Evolutionary conservation across 345 rosid species (phyloP).

Genomic region (Eucalyptus camaldulensis): DNA sequence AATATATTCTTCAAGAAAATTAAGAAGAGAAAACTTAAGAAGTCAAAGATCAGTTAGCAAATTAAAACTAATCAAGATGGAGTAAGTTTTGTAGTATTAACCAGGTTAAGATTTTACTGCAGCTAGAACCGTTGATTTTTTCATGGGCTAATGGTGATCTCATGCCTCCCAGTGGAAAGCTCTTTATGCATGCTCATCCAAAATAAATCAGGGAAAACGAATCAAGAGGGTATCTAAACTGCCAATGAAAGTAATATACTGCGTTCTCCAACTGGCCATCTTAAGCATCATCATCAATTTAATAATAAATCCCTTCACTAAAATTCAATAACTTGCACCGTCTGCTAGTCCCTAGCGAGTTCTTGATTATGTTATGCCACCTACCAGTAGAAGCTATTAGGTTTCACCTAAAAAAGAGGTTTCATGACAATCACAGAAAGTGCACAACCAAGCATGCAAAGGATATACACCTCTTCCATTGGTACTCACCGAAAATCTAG

Average conservation of each 20-base stretch:
- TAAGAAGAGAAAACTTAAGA: not conserved
- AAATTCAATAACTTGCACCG: not conserved
- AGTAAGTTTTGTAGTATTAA: not conserved
- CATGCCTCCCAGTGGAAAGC: not conserved
- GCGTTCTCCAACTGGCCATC: not conserved
- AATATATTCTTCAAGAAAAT: not conserved
- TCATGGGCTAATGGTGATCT: not conserved
- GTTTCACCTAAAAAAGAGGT: not conserved
- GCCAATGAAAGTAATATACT: not conserved
- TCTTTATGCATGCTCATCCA: not conserved
- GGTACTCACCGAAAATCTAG: not conserved
- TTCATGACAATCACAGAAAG: not conserved
- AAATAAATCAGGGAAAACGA: not conserved
- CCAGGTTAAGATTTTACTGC: not conserved
- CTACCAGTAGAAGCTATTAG: not conserved
- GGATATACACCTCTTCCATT: not conserved
- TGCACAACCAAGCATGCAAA: not conserved
- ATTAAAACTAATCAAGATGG: not conserved
- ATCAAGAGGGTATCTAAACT: not conserved
- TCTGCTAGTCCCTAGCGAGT: not conserved
- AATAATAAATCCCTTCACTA: not conserved
- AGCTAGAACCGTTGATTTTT: not conserved
- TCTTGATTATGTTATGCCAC: not conserved
- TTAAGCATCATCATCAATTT: not conserved
- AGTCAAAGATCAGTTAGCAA: not conserved